These are phyloP conservation scores for Croton laevigatus DNA, from an alignment of 441 rosid genomes.

Conservation along the genomic window DNA sequence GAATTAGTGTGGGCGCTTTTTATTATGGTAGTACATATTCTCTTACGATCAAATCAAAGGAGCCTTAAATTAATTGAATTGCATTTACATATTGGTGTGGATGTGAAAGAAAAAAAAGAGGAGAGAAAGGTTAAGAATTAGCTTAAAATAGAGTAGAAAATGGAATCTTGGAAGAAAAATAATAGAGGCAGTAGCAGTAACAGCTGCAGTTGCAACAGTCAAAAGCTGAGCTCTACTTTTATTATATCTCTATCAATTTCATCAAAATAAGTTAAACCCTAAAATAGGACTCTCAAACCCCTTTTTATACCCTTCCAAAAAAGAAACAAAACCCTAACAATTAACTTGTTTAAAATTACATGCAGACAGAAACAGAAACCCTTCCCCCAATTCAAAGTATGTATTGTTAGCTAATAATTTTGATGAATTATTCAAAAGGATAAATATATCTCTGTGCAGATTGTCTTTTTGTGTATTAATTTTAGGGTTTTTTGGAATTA, in stretches of 20 bases:
- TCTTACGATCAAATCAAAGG: too few relatives aligned
- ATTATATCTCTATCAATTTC: conserved; percentile 15
- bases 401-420: too few relatives aligned
- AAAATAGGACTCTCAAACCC: not conserved
- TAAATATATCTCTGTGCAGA: too few relatives aligned
- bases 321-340: too few relatives aligned
- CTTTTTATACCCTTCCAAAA: conserved; percentile 4
- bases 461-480: too few relatives aligned
- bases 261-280: conserved; percentile 27
- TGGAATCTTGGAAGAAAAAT: conserved; percentile 26
- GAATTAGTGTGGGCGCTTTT: too few relatives aligned
- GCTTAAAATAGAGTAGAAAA: conserved; percentile 33
- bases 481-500: not conserved
- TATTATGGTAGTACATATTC: too few relatives aligned
- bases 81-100: not conserved
- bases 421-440: too few relatives aligned
- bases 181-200: conserved; percentile 22
- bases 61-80: not conserved
- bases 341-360: too few relatives aligned
- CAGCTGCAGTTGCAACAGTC: conserved; percentile 30
- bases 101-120: not conserved
- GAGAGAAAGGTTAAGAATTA: not conserved
- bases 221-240: conserved; percentile 29
- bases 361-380: too few relatives aligned
- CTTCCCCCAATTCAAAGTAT: too few relatives aligned